Percentiles rank a stretch among this genome's conserved stretches.
Evolutionary conservation across 768 basidiomycete species (phyloP).

Genomic region (Chalciporus sphaerocephalus): DNA sequence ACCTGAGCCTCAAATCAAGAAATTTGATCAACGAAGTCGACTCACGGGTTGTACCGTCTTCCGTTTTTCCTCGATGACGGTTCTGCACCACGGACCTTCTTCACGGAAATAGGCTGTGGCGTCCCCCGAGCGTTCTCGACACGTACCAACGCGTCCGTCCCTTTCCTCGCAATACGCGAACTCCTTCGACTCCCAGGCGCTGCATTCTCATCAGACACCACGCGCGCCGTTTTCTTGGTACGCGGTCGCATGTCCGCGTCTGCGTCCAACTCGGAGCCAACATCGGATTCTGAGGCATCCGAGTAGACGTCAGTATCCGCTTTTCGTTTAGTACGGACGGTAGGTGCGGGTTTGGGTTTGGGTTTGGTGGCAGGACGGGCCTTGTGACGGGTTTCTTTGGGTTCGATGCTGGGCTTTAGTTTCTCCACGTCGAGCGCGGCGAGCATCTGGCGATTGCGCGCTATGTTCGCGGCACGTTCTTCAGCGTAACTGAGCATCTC

Average conservation of each 20-base stretch:
- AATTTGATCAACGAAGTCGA: neutral
- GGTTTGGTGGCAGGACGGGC: constrained; percentile 5
- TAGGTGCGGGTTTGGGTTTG: neutral
- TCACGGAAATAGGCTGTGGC: constrained; percentile 38
- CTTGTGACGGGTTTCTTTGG: constrained; percentile 36
- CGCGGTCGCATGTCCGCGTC: constrained; percentile 28
- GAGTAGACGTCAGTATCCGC: constrained; percentile 20
- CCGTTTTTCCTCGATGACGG: constrained; percentile 22
- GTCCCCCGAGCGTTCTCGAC: constrained; percentile 35
- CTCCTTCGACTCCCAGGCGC: constrained; percentile 48
- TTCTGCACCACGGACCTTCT: constrained; percentile 34
- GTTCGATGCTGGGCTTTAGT: constrained; percentile 43
- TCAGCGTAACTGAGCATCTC: constrained; percentile 29
- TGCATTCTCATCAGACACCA: constrained; percentile 19
- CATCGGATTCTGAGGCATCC: constrained; percentile 8
- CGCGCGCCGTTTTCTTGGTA: constrained; percentile 11
- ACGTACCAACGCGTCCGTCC: constrained; percentile 42
- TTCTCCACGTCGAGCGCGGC: constrained; percentile 37
- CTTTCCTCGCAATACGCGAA: constrained; percentile 57
- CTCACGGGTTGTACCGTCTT: constrained; percentile 35
- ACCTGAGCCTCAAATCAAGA: constrained; percentile 13
- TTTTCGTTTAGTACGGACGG: constrained; percentile 40
- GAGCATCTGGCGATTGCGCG: constrained; percentile 43
- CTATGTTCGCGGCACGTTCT: constrained; percentile 35
- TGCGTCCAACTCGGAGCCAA: constrained; percentile 22